Percentiles rank a stretch among this genome's conserved stretches.
Conservation (phyloP, 2,329 filamentous ascomycete species). For the Penicillium sp. region DNA sequence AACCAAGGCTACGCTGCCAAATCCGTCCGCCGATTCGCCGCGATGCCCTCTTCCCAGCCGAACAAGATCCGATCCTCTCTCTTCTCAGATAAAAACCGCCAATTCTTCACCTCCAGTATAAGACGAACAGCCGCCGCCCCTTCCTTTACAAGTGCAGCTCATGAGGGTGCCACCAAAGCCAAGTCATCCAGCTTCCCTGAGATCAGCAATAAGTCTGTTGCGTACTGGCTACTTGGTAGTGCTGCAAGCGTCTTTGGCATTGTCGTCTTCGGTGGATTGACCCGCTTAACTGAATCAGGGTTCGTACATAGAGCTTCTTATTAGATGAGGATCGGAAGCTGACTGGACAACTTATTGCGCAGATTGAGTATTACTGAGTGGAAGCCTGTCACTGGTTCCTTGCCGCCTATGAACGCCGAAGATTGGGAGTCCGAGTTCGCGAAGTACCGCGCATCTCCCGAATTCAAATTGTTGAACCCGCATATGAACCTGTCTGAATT, state of each 20-base stretch:
- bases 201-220: constrained; percentile 72
- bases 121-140: constrained; percentile 23
- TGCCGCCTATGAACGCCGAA: constrained; percentile 72
- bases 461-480: constrained; percentile 88
- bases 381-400: constrained; percentile 89
- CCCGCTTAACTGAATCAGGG: constrained; percentile 93
- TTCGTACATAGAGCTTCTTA: constrained; percentile 35
- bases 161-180: constrained; percentile 24
- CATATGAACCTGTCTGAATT: constrained; percentile 92
- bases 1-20: constrained; percentile 30
- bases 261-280: constrained; percentile 90
- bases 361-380: constrained; percentile 98
- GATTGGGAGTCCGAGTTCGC: constrained; percentile 93
- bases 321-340: constrained; percentile 5
- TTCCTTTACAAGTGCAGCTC: constrained; percentile 18
- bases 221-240: constrained; percentile 88
- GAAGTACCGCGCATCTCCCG: constrained; percentile 88
- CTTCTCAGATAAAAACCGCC: constrained; percentile 25
- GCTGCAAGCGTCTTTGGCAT: constrained; percentile 95
- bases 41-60: constrained; percentile 27
- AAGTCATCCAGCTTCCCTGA: constrained; percentile 51
- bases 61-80: constrained; percentile 25
- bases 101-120: constrained; percentile 28
- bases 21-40: constrained; percentile 30
- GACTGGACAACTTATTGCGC: constrained; percentile 11